phyloP scores from a whole-genome alignment of 2,329 filamentous ascomycete species.

The Penicillium sp. region DNA sequence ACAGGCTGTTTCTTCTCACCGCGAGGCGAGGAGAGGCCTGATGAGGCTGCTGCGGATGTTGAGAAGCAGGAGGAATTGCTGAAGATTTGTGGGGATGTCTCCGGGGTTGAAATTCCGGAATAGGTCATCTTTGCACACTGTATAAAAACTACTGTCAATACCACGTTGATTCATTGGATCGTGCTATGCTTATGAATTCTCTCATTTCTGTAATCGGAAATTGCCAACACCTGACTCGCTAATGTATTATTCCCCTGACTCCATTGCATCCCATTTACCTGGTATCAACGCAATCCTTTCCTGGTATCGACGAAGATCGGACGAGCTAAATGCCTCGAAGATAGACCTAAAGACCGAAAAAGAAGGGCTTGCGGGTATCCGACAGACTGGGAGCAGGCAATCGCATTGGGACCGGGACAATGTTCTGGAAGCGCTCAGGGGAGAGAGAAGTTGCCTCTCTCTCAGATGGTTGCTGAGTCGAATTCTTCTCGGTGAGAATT shows the following conservation, averaged over 20 bases:
- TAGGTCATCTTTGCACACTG: neutral
- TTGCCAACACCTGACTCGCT: too few relatives aligned
- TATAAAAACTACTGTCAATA: neutral
- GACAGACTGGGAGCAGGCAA: slow-evolving; percentile 31
- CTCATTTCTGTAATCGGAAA: too few relatives aligned
- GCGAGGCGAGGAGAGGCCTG: slow-evolving; percentile 21
- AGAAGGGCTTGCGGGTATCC: slow-evolving; percentile 12
- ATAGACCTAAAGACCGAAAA: neutral
- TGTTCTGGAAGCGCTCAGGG: slow-evolving; percentile 35
- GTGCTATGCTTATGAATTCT: neutral
- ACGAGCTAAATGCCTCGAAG: too few relatives aligned
- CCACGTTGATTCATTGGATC: too few relatives aligned
- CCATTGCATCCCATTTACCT: too few relatives aligned
- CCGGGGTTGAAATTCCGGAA: slow-evolving; percentile 18
- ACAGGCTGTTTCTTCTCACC: slow-evolving; percentile 23
- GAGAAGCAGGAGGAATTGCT: slow-evolving; percentile 32
- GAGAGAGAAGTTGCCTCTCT: slow-evolving; percentile 11
- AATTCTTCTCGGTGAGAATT: slow-evolving; percentile 42
- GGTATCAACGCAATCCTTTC: too few relatives aligned
- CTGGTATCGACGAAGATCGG: too few relatives aligned
- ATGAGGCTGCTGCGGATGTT: slow-evolving; percentile 29
- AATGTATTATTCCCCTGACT: too few relatives aligned
- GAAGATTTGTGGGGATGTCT: slow-evolving; percentile 27
- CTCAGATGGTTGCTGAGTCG: slow-evolving; percentile 16
- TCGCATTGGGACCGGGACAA: slow-evolving; percentile 48